phyloP scores from a whole-genome alignment of 805 yeast genomes.

The Ogataea sp. region DNA sequence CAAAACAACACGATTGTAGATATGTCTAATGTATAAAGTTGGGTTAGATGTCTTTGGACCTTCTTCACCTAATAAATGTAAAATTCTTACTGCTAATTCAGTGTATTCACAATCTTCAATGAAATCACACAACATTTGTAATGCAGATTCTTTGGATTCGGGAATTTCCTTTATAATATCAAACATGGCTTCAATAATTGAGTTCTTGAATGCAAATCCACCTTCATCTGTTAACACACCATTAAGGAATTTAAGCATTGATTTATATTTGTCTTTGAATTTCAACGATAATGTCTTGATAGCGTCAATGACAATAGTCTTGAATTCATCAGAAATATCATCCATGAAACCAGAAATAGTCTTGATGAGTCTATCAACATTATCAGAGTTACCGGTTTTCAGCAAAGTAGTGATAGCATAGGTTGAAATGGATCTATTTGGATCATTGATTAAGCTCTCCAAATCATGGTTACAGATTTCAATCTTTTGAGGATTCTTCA shows the following conservation, averaged over 20 bases:
- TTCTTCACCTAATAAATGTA: slow-evolving; percentile 87
- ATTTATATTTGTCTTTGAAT: slow-evolving; percentile 84
- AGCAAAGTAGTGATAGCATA: slow-evolving; percentile 94
- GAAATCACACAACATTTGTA: slow-evolving; percentile 88
- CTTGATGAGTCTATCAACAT: slow-evolving; percentile 80
- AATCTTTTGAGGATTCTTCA: slow-evolving; percentile 70
- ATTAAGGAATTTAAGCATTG: slow-evolving; percentile 73
- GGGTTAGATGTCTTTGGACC: slow-evolving; percentile 87
- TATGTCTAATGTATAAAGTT: slow-evolving; percentile 87
- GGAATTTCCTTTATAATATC: slow-evolving; percentile 87
- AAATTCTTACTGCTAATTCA: slow-evolving; percentile 85
- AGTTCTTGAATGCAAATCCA: slow-evolving; percentile 73
- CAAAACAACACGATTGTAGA: slow-evolving; percentile 91
- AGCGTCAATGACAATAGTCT: slow-evolving; percentile 90
- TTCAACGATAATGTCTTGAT: slow-evolving; percentile 85
- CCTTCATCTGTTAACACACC: slow-evolving; percentile 89
- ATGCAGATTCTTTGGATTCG: slow-evolving; percentile 69
- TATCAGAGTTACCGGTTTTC: slow-evolving; percentile 88
- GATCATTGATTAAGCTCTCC: slow-evolving; percentile 78
- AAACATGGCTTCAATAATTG: slow-evolving; percentile 86
- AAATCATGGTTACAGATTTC: slow-evolving; percentile 77
- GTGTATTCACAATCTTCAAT: slow-evolving; percentile 98
- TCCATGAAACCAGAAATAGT: slow-evolving; percentile 84
- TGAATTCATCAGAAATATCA: slow-evolving; percentile 94
- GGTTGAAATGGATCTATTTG: slow-evolving; percentile 88